Percentiles rank a stretch among this genome's conserved stretches.
phyloP scores from a whole-genome alignment of 1,284 basidiomycete genomes.

The Tilletia walkeri region DNA sequence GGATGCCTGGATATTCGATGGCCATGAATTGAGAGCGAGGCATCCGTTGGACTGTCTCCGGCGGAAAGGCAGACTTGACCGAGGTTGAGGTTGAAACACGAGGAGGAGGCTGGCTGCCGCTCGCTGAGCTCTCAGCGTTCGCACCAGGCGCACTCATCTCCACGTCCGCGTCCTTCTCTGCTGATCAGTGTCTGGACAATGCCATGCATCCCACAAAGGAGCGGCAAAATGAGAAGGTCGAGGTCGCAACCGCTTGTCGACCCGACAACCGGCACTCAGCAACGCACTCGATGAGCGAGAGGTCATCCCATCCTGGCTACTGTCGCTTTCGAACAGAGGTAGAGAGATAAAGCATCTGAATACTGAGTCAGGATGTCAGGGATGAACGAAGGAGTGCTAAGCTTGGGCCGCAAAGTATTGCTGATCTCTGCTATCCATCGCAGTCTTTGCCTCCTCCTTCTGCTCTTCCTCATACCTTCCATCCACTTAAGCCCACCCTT shows the following conservation, averaged over 20 bases:
- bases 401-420: background rate
- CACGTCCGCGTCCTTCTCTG: too few relatives aligned
- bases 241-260: too few relatives aligned
- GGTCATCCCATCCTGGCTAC: too few relatives aligned
- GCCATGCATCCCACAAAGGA: too few relatives aligned
- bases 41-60: conserved; percentile 21
- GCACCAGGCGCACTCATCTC: too few relatives aligned
- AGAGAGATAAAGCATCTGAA: background rate
- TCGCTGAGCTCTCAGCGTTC: too few relatives aligned
- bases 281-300: too few relatives aligned
- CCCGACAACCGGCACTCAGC: too few relatives aligned
- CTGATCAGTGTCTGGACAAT: too few relatives aligned
- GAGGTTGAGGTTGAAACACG: background rate
- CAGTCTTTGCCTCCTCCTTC: background rate
- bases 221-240: too few relatives aligned
- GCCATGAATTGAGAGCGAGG: conserved; percentile 33
- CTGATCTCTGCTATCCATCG: conserved; percentile 1
- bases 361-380: background rate
- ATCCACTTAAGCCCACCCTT: background rate
- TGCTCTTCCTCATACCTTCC: conserved; percentile 1
- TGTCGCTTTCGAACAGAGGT: too few relatives aligned
- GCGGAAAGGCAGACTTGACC: background rate
- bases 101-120: too few relatives aligned
- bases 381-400: background rate
- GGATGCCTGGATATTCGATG: conserved; percentile 48